Evolutionary conservation across 768 basidiomycete genomes (phyloP), one percentile per base, ranked within the genome.

Genomic region (Leucocoprinus birnbaumii): DNA sequence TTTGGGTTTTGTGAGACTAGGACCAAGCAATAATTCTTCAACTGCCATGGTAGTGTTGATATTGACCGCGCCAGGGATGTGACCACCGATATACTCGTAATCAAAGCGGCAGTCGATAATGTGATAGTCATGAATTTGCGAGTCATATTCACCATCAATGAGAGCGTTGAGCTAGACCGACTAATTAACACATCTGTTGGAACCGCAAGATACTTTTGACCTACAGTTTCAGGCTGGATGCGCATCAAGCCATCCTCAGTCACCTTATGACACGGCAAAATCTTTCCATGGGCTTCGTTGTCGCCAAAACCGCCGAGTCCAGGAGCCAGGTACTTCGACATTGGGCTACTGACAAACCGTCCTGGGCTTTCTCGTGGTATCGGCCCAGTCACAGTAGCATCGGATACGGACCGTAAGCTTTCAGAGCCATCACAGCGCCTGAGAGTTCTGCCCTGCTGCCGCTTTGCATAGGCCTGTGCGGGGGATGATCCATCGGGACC

Each of bases 21-120:
- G 64, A 3, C 86, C 78, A 40, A 98, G 83, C 37, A 98, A 72
- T 48, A 91, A 79, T 49, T 90, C 86, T 66, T 97, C 94, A 40
- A 98, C 80, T 44, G 81, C 84, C 25, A 78, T 68, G 11, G 86
- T 86, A 14, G 86, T 90, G 67, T 92, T 93, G 65, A 98, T 84
- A 68, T 98, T 98, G 67, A 94, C 77, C 6, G 97, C 95, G 13
- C 94, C 90, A 9, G 83, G 82, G 60, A 98, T 84, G 73, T 98
- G 97, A 0, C 97, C 97, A 8, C 97, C 97, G 47, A 79, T 77
- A 69, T 87, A 98, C 72, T 99, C 97, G 65, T 97, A 99, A 59
- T 94, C 93, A 70, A 98, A 99, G 41, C 97, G 89, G 69, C 97
- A 98, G 72, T 99, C 97, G 62, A 99, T 87, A 55, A 99, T 72